These are phyloP conservation scores for Colletotrichum lentis DNA, from an alignment of 2,329 filamentous ascomycete species.

Conservation along the genomic window DNA sequence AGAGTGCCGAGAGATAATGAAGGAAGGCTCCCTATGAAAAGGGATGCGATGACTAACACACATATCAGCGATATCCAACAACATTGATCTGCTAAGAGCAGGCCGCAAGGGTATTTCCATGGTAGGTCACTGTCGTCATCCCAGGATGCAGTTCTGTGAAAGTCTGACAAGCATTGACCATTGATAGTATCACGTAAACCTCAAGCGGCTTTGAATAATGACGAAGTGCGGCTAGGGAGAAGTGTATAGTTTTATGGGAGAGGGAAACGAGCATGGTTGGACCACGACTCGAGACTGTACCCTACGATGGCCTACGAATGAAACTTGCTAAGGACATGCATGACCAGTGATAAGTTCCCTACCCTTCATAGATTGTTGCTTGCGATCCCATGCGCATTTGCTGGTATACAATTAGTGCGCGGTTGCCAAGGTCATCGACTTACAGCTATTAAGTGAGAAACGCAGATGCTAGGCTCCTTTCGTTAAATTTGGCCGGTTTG, in stretches of 20 bases:
- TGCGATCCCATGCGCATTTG: background rate
- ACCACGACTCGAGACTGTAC: background rate
- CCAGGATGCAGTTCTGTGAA: background rate
- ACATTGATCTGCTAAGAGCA: slow-evolving; percentile 46
- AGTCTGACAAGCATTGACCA: slow-evolving; percentile 5
- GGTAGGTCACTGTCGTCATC: slow-evolving; percentile 41
- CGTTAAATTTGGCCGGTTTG: no score
- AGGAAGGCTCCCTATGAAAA: no score
- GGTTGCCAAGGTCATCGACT: background rate
- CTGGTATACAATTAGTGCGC: background rate
- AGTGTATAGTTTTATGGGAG: background rate
- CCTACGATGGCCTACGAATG: background rate
- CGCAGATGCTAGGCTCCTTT: background rate
- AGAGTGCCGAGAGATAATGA: background rate
- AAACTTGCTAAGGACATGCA: background rate
- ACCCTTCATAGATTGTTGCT: background rate
- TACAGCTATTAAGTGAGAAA: background rate
- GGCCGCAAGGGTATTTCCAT: slow-evolving; percentile 46
- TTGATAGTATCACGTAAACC: slow-evolving; percentile 33
- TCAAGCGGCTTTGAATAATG: slow-evolving; percentile 29
- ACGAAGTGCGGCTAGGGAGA: background rate
- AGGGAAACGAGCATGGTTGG: background rate
- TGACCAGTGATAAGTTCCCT: background rate
- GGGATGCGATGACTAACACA: background rate
- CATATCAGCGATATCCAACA: slow-evolving; percentile 47